These are phyloP conservation scores for Wickerhamomyces strasburgensis DNA, from an alignment of 805 yeast species.

Conservation along the genomic window DNA sequence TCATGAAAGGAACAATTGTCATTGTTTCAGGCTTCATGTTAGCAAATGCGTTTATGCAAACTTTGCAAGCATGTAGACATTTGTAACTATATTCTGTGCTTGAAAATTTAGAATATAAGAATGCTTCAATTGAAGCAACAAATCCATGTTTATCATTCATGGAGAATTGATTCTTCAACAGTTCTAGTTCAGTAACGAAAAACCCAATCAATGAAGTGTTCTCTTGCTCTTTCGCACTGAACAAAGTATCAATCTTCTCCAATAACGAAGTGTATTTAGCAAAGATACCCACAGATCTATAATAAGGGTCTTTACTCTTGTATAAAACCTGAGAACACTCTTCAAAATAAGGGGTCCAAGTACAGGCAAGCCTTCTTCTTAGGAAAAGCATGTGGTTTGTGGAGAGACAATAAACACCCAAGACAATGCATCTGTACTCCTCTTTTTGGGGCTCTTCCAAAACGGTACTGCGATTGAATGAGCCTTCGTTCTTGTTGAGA, in stretches of 20 bases:
- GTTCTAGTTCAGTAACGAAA: conserved; percentile 16
- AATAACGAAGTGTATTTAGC: conserved; percentile 54
- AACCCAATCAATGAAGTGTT: conserved; percentile 15
- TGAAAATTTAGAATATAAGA: conserved; percentile 20
- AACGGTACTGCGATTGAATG: conserved; percentile 35
- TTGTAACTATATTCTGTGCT: conserved; percentile 14
- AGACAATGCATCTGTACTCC: conserved; percentile 47
- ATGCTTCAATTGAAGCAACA: conserved; percentile 22
- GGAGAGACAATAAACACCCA: conserved; percentile 56
- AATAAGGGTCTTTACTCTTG: conserved; percentile 26
- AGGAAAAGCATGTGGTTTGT: conserved; percentile 62
- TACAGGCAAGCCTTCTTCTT: conserved; percentile 55
- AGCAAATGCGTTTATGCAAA: conserved; percentile 15
- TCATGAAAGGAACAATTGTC: conserved; percentile 18
- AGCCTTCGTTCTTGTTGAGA: conserved; percentile 36
- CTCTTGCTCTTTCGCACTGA: conserved; percentile 13
- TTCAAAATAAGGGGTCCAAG: conserved; percentile 59
- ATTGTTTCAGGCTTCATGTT: conserved; percentile 13
- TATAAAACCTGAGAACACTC: conserved; percentile 52
- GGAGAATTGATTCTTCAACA: conserved; percentile 6
- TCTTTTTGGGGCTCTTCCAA: conserved; percentile 34
- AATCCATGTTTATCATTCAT: conserved; percentile 15
- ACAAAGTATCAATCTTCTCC: conserved; percentile 43
- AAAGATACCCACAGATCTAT: conserved; percentile 47
- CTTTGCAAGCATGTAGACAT: conserved; percentile 20